Evolutionary conservation across 371 early-diverging fungal species (phyloP).

Genomic region (Saksenaea vasiformis): DNA sequence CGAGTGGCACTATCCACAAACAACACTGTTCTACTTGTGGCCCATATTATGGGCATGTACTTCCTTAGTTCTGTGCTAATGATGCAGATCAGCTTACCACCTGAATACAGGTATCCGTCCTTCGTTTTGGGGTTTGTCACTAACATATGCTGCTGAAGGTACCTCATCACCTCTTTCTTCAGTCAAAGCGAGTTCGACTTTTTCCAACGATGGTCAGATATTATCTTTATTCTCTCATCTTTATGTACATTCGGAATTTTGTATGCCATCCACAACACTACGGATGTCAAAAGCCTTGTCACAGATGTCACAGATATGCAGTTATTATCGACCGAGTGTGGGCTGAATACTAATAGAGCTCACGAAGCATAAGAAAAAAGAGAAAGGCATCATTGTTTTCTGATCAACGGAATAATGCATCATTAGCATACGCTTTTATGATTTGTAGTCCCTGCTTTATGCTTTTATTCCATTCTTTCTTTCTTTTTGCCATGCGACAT

Average conservation of each 20-base stretch:
- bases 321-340: slow-evolving; percentile 25
- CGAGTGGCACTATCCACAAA: slow-evolving; percentile 60
- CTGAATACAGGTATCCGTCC: slow-evolving; percentile 65
- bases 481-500: slow-evolving; percentile 35
- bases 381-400: not conserved
- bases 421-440: not conserved
- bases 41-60: slow-evolving; percentile 93
- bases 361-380: not conserved
- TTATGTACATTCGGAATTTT: slow-evolving; percentile 62
- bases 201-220: slow-evolving; percentile 93
- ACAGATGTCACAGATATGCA: slow-evolving; percentile 43
- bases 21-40: slow-evolving; percentile 75
- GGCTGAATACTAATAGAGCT: slow-evolving; percentile 7
- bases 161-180: slow-evolving; percentile 78
- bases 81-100: slow-evolving; percentile 87
- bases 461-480: not conserved
- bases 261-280: slow-evolving; percentile 71
- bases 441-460: not conserved
- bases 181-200: slow-evolving; percentile 83
- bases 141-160: slow-evolving; percentile 33
- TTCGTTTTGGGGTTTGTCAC: not conserved
- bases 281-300: slow-evolving; percentile 40
- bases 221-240: slow-evolving; percentile 85
- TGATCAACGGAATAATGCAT: not conserved
- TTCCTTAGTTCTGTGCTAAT: slow-evolving; percentile 87